These are phyloP conservation scores for Inga laurina DNA, from an alignment of 306 rosid species.

Conservation along the genomic window DNA sequence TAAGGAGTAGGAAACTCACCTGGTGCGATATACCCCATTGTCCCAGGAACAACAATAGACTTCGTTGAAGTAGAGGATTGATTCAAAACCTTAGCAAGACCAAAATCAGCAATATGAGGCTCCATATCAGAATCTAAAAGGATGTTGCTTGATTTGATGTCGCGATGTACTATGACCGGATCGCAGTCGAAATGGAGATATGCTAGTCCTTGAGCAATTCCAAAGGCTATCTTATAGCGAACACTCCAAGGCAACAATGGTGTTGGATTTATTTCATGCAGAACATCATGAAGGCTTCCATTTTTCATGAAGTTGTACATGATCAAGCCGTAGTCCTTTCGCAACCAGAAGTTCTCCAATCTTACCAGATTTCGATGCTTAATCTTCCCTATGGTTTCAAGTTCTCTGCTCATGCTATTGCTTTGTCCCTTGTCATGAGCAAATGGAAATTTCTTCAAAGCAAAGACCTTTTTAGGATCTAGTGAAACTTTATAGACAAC, in stretches of 20 bases:
- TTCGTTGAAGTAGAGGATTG: constrained; percentile 31
- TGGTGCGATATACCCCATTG: constrained; percentile 61
- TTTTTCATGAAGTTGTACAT: constrained; percentile 51
- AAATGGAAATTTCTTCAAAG: constrained; percentile 59
- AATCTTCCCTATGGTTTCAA: constrained; percentile 41
- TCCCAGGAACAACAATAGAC: constrained; percentile 47
- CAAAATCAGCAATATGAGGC: constrained; percentile 57
- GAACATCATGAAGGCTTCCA: constrained; percentile 66
- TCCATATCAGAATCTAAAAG: constrained; percentile 66
- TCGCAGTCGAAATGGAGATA: constrained; percentile 61
- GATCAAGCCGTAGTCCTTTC: constrained; percentile 46
- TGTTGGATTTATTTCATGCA: constrained; percentile 46
- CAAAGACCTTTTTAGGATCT: constrained; percentile 33
- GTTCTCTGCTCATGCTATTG: constrained; percentile 49
- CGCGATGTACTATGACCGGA: constrained; percentile 58
- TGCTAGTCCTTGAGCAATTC: constrained; percentile 55
- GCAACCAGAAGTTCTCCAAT: constrained; percentile 49
- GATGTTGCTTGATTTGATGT: constrained; percentile 60
- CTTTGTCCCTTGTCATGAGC: constrained; percentile 31
- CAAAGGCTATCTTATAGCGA: constrained; percentile 56
- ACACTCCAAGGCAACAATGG: constrained; percentile 46
- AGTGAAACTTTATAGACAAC: constrained; percentile 53
- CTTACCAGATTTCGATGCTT: constrained; percentile 56
- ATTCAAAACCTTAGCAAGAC: constrained; percentile 58
- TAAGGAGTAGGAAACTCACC: constrained; percentile 34